These are phyloP conservation scores for Ampelocalamus luodianensis DNA, from an alignment of 176 grass and related monocot genomes.

Conservation along the genomic window DNA sequence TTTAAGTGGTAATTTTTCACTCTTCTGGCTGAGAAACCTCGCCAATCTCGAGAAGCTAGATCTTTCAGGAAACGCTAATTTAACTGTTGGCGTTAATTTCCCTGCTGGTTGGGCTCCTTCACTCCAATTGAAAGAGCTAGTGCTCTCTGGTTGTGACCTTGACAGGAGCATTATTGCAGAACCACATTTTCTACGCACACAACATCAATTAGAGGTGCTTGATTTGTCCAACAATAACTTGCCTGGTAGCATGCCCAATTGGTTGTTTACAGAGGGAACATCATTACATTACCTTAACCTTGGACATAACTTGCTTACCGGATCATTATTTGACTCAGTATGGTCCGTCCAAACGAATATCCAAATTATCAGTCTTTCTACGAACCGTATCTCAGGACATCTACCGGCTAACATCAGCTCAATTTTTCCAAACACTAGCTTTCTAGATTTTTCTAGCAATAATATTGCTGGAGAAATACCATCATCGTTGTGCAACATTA, in stretches of 20 bases:
- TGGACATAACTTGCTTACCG: conserved; percentile 29
- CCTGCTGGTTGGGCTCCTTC: not conserved
- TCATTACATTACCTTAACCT: conserved; percentile 23
- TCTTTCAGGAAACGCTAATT: conserved; percentile 14
- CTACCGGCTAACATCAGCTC: conserved; percentile 32
- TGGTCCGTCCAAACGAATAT: conserved; percentile 10
- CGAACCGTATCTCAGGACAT: conserved; percentile 21
- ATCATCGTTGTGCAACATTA: not conserved
- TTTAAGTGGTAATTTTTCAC: not conserved
- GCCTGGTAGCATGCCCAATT: conserved; percentile 12
- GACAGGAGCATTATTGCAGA: not conserved
- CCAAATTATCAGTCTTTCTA: not conserved
- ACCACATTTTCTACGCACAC: conserved; percentile 30
- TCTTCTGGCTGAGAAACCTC: no score
- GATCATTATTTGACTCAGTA: not conserved
- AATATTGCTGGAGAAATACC: conserved; percentile 35
- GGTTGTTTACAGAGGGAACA: conserved; percentile 37
- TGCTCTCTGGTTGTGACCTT: conserved; percentile 33
- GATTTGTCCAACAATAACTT: conserved; percentile 43
- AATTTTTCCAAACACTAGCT: not conserved
- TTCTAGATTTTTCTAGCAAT: conserved; percentile 32
- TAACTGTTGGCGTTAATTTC: not conserved
- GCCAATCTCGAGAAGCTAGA: not conserved
- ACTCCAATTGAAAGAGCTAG: not conserved
- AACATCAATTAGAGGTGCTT: conserved; percentile 22